Evolutionary conservation across 1,139 yeast species (phyloP).

Genomic region (Suhomyces wounanorum): DNA sequence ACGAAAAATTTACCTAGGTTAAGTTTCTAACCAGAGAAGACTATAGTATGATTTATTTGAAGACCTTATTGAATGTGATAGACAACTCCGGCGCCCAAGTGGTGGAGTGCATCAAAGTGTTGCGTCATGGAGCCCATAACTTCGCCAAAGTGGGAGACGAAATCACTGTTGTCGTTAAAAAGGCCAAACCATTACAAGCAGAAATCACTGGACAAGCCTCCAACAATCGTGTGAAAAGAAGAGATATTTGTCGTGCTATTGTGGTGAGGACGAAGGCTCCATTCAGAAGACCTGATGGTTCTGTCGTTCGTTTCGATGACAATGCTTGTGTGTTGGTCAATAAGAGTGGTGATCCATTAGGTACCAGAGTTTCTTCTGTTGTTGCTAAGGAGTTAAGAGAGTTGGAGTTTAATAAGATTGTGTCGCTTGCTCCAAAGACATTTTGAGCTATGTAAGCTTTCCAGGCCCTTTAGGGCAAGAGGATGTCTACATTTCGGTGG

Average conservation of each 20-base stretch:
- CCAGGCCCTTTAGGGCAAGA: not conserved
- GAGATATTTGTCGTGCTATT: constrained; percentile 95
- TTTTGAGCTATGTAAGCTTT: constrained; percentile 32
- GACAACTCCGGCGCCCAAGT: constrained; percentile 95
- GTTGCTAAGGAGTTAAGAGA: constrained; percentile 91
- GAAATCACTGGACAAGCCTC: constrained; percentile 69
- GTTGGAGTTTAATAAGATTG: constrained; percentile 81
- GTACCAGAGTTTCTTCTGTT: constrained; percentile 88
- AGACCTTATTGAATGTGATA: constrained; percentile 84
- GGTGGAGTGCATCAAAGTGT: constrained; percentile 94
- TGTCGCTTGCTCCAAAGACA: constrained; percentile 88
- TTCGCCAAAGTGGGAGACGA: constrained; percentile 88
- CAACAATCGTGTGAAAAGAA: constrained; percentile 83
- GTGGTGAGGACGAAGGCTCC: constrained; percentile 93
- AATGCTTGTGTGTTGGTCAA: constrained; percentile 95
- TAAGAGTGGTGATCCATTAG: constrained; percentile 91
- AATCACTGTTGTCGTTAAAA: constrained; percentile 92
- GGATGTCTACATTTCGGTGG: not conserved
- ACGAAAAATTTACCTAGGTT: constrained; percentile 10
- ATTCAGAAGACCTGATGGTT: constrained; percentile 82
- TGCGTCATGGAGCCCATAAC: constrained; percentile 83
- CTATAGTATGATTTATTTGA: constrained; percentile 70
- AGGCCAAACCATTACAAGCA: constrained; percentile 73
- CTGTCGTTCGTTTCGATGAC: constrained; percentile 86
- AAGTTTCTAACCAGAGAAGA: not conserved